These are phyloP conservation scores for Xylariaceae sp. DNA, from an alignment of 2,329 filamentous ascomycete species.

Conservation along the genomic window DNA sequence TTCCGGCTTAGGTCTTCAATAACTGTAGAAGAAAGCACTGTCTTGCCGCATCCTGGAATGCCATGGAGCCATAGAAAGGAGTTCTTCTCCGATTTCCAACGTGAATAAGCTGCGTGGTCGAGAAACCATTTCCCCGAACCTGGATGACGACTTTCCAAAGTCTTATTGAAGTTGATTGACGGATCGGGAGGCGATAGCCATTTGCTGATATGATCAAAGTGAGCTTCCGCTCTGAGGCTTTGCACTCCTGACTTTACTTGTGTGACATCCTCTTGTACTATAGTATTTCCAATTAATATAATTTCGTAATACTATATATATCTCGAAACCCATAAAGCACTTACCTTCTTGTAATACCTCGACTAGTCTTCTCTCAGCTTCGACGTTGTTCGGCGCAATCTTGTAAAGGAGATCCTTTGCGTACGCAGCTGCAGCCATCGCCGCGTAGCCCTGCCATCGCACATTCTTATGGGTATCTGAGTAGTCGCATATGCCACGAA, in stretches of 20 bases:
- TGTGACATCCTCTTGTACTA: conserved; percentile 2
- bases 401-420: neutral
- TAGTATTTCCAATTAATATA: neutral
- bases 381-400: neutral
- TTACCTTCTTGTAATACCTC: neutral
- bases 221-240: neutral
- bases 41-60: conserved; percentile 41
- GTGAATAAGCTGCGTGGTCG: conserved; percentile 21
- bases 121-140: conserved; percentile 36
- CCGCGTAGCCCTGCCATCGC: neutral
- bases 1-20: conserved; percentile 25
- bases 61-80: conserved; percentile 37
- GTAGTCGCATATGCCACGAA: neutral
- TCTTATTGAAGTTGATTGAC: conserved; percentile 30
- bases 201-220: conserved; percentile 13
- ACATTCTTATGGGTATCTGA: neutral
- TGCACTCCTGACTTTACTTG: neutral
- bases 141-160: conserved; percentile 27
- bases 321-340: neutral
- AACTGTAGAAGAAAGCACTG: conserved; percentile 35
- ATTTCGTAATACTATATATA: neutral
- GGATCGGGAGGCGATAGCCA: conserved; percentile 36
- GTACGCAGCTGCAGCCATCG: neutral
- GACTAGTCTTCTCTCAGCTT: neutral
- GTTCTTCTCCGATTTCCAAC: conserved; percentile 29